A percentile compares a stretch with the other conserved stretches of the same genome.
phyloP scores from a whole-genome alignment of 1,284 basidiomycete species.

The Boletus holoroseus region DNA sequence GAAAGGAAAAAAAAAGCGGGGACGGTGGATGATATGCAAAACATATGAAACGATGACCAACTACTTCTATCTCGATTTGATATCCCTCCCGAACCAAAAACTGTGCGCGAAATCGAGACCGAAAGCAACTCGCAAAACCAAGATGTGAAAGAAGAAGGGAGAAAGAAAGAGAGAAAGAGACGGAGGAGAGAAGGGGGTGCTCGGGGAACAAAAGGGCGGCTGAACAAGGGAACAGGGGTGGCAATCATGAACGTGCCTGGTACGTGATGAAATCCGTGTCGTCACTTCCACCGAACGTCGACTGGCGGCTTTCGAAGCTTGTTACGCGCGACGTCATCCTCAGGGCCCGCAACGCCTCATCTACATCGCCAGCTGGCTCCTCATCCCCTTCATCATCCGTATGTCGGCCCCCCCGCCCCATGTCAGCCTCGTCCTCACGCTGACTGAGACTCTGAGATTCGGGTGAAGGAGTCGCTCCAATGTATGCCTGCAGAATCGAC shows the following conservation, averaged over 20 bases:
- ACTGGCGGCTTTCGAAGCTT: slow-evolving; percentile 22
- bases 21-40: slow-evolving; percentile 16
- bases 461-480: slow-evolving; percentile 29
- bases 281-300: slow-evolving; percentile 29
- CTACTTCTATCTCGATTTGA: slow-evolving; percentile 7
- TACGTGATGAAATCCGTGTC: slow-evolving; percentile 24
- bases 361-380: slow-evolving; percentile 15
- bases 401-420: not conserved
- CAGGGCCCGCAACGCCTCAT: slow-evolving; percentile 11
- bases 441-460: not conserved
- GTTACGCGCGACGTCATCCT: slow-evolving; percentile 4
- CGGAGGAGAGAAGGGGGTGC: too few relatives aligned
- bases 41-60: slow-evolving; percentile 2
- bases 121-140: slow-evolving; percentile 10
- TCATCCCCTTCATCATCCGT: not conserved
- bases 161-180: too few relatives aligned
- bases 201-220: not conserved
- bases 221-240: not conserved
- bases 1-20: not conserved
- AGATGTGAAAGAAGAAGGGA: not conserved
- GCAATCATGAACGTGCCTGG: slow-evolving; percentile 10
- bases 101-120: slow-evolving; percentile 4
- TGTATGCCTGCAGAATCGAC: slow-evolving; percentile 45
- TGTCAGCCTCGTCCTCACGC: not conserved
- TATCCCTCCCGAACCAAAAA: slow-evolving; percentile 11